These are phyloP conservation scores for Epichloe brachyelytri DNA, from an alignment of 2,329 filamentous ascomycete genomes.

Conservation along the genomic window DNA sequence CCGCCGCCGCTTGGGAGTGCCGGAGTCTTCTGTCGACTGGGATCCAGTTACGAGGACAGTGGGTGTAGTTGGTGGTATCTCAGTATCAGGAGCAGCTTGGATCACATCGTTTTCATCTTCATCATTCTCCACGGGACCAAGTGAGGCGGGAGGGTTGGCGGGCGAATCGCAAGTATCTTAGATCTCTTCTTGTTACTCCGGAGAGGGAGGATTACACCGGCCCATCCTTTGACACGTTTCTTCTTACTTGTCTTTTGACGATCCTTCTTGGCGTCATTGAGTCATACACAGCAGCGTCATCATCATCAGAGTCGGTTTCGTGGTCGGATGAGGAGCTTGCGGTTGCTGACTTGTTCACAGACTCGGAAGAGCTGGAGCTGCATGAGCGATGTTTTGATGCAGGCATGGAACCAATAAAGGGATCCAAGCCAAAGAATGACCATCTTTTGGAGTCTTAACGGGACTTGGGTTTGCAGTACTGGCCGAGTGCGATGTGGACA, in stretches of 20 bases:
- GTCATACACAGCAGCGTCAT: constrained; percentile 10
- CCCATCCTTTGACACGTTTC: constrained; percentile 67
- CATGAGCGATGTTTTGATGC: constrained; percentile 34
- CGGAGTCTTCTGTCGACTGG: constrained; percentile 13
- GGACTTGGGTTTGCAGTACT: constrained; percentile 32
- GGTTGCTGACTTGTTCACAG: constrained; percentile 16
- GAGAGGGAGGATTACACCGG: constrained; percentile 51
- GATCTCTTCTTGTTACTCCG: constrained; percentile 34
- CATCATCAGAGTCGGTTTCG: constrained; percentile 17
- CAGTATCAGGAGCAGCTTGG: constrained; percentile 11
- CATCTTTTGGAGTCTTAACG: constrained; percentile 41
- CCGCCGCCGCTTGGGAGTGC: constrained; percentile 18
- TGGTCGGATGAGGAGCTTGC: constrained; percentile 24
- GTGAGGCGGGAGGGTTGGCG: constrained; percentile 32
- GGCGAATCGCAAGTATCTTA: constrained; percentile 25
- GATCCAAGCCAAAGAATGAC: constrained; percentile 51
- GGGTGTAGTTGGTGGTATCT: constrained; percentile 20
- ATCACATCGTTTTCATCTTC: constrained; percentile 15
- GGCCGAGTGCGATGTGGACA: constrained; percentile 23
- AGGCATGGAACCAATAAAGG: constrained; percentile 31
- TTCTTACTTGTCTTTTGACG: constrained; percentile 26
- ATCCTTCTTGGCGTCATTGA: constrained; percentile 15
- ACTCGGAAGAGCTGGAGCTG: constrained; percentile 34
- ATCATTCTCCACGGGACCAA: constrained; percentile 15
- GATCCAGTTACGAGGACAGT: constrained; percentile 30